Evolutionary conservation across 73 alveolate species (phyloP).

Genomic region (Breviolum minutum): DNA sequence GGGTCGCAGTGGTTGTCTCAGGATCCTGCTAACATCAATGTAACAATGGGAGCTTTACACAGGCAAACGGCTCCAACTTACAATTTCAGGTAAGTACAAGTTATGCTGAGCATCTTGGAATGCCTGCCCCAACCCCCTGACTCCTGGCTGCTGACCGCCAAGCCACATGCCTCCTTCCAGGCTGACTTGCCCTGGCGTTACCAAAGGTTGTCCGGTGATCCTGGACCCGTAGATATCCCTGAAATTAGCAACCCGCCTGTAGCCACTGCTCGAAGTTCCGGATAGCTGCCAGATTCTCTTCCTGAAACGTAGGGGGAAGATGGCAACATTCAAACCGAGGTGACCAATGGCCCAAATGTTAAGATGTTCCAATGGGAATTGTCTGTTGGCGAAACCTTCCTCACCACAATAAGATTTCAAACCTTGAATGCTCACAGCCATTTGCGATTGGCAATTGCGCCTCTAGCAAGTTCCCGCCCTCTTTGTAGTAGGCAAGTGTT

Average conservation of each 20-base stretch:
- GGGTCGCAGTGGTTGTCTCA: background rate
- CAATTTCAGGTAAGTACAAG: no score
- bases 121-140: background rate
- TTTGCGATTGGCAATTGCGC: background rate
- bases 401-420: no score
- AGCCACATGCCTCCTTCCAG: constrained; percentile 44
- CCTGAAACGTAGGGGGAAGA: background rate
- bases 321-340: background rate
- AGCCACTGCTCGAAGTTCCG: constrained; percentile 40
- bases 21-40: background rate
- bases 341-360: background rate
- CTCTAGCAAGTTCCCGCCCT: constrained; percentile 78
- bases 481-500: constrained; percentile 66
- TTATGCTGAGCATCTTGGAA: no score
- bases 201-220: background rate
- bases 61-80: no score
- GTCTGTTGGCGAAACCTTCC: no score
- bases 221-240: background rate
- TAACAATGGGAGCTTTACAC: background rate
- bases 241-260: background rate
- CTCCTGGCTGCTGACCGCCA: constrained; percentile 22
- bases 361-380: no score
- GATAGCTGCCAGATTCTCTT: constrained; percentile 43
- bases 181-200: constrained; percentile 13
- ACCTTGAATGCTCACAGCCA: background rate